A percentile compares a stretch with the other conserved stretches of the same genome.
phyloP scores from a whole-genome alignment of 371 early-diverging fungal genomes.

The Mucor piriformis region DNA sequence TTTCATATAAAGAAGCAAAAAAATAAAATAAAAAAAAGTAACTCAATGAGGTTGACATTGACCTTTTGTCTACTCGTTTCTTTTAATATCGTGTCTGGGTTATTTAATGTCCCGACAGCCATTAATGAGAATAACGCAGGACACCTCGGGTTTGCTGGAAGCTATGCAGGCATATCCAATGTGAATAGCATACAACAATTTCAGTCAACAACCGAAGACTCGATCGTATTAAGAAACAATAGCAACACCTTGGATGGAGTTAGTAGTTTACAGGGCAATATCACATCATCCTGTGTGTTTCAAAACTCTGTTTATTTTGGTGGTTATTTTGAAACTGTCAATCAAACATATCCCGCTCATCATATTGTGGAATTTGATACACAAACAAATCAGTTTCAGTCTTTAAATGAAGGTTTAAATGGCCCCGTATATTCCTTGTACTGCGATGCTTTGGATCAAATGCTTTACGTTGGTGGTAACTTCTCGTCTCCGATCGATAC shows the following conservation, averaged over 20 bases:
- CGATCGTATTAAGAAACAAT: neutral
- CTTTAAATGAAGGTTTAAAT: slow-evolving; percentile 56
- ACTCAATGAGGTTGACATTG: slow-evolving; percentile 9
- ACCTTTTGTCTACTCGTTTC: neutral
- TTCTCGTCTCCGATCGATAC: slow-evolving; percentile 27
- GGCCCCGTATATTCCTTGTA: slow-evolving; percentile 60
- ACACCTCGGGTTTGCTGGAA: slow-evolving; percentile 41
- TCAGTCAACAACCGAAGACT: slow-evolving; percentile 10
- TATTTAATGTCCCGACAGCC: neutral
- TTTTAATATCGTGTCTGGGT: neutral
- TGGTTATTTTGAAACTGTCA: slow-evolving; percentile 43
- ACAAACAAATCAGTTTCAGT: slow-evolving; percentile 27
- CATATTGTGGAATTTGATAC: slow-evolving; percentile 41
- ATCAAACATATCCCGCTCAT: slow-evolving; percentile 22
- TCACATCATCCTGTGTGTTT: slow-evolving; percentile 11
- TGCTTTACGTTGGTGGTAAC: slow-evolving; percentile 50
- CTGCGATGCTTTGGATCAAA: slow-evolving; percentile 49
- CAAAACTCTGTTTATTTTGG: slow-evolving; percentile 36
- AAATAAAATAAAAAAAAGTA: neutral
- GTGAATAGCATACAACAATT: slow-evolving; percentile 25
- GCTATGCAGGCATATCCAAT: slow-evolving; percentile 44
- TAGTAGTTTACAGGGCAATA: slow-evolving; percentile 13
- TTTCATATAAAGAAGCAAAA: neutral
- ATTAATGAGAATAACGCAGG: slow-evolving; percentile 21
- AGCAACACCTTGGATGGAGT: neutral